Evolutionary conservation across 2,329 filamentous ascomycete genomes (phyloP).

Genomic region (Parastagonospora avenae): DNA sequence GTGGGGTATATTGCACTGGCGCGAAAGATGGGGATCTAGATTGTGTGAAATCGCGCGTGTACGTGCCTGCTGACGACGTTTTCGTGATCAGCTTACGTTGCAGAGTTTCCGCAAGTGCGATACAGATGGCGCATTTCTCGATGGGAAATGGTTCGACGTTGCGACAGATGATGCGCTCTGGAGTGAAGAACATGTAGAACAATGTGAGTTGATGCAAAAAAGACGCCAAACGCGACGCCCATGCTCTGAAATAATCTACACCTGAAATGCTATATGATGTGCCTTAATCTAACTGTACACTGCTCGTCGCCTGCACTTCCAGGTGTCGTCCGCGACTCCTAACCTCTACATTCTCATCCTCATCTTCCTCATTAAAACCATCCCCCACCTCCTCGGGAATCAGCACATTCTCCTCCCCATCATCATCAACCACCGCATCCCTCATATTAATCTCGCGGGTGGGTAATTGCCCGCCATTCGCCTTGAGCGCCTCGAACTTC

Average conservation of each 20-base stretch:
- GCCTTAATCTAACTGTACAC: constrained; percentile 5
- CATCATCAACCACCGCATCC: constrained; percentile 34
- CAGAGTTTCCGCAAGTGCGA: too few species aligned
- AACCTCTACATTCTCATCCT: constrained; percentile 6
- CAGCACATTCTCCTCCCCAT: constrained; percentile 38
- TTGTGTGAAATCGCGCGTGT: too few species aligned
- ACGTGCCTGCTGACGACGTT: too few species aligned
- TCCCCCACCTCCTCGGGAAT: constrained; percentile 17
- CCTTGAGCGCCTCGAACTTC: constrained; percentile 64
- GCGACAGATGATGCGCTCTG: too few species aligned
- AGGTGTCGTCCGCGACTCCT: not conserved
- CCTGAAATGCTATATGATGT: not conserved
- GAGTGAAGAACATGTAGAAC: too few species aligned
- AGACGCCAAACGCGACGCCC: not conserved
- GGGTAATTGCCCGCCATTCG: constrained; percentile 40
- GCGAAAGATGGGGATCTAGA: too few species aligned
- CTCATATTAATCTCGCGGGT: constrained; percentile 46
- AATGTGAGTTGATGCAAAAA: not conserved
- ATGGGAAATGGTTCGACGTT: too few species aligned
- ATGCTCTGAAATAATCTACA: not conserved
- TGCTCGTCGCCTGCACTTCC: constrained; percentile 4
- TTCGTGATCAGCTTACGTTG: too few species aligned
- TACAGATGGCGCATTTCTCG: too few species aligned
- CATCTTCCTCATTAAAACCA: constrained; percentile 6
- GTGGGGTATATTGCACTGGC: too few species aligned